Percentiles rank a stretch among this genome's conserved stretches.
Conservation (phyloP, 1,284 basidiomycete genomes). For the Leccinum pseudoinsigne region DNA sequence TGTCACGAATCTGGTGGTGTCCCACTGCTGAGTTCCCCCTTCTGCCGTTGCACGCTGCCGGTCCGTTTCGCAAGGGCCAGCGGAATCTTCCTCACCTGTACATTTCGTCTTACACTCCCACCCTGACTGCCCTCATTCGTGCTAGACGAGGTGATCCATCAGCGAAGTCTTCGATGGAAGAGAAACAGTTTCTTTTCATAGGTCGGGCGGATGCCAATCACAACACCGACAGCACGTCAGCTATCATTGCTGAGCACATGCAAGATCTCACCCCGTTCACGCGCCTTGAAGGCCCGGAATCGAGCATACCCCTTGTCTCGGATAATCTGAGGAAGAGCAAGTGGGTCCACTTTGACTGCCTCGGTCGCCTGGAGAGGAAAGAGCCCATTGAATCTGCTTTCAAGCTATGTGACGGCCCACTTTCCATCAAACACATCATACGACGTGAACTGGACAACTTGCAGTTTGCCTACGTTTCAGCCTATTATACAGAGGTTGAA, state of each 20-base stretch:
- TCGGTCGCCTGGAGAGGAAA: neutral
- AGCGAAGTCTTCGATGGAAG: neutral
- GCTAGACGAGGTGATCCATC: neutral
- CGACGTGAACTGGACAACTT: neutral
- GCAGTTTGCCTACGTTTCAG: neutral
- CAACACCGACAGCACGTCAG: neutral
- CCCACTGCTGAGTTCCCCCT: neutral
- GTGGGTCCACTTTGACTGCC: neutral
- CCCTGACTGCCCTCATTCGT: neutral
- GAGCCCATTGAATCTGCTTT: neutral
- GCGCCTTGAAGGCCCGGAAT: neutral
- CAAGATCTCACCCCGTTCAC: neutral
- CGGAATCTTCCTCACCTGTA: neutral
- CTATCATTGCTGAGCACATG: neutral
- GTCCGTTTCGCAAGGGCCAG: neutral
- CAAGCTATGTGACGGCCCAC: neutral
- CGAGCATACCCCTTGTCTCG: neutral
- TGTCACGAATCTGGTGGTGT: neutral
- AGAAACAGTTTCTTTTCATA: neutral
- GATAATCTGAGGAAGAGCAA: neutral
- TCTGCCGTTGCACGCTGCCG: neutral
- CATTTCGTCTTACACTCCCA: neutral
- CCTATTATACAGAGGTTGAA: neutral
- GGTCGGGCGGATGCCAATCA: neutral
- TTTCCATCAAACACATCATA: neutral